Conservation (phyloP, 2,329 filamentous ascomycete genomes). For the Emergomyces orientalis region DNA sequence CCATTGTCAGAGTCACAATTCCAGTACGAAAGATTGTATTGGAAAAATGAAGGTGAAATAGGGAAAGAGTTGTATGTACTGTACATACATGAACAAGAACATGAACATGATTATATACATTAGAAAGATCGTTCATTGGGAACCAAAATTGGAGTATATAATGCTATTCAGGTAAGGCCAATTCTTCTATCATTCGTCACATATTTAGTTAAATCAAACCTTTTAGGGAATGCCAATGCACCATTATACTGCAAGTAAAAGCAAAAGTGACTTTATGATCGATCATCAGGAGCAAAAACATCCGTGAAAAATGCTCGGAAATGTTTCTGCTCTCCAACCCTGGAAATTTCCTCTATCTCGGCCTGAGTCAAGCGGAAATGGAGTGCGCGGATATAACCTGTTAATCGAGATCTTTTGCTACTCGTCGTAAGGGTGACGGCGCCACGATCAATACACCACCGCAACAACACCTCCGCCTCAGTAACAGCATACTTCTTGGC, state of each 20-base stretch:
- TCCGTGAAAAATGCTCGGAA: conserved; percentile 45
- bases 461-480: conserved; percentile 47
- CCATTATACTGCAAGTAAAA: not conserved
- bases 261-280: conserved; percentile 16
- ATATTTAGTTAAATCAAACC: not conserved
- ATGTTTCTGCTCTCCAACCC: conserved; percentile 42
- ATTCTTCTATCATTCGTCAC: not conserved
- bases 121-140: too few relatives aligned
- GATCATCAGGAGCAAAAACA: conserved; percentile 40
- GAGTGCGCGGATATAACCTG: conserved; percentile 47
- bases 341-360: conserved; percentile 48
- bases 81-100: too few relatives aligned
- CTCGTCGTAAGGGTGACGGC: conserved; percentile 52
- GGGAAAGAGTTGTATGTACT: too few relatives aligned
- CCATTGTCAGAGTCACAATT: too few relatives aligned
- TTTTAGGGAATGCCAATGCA: not conserved
- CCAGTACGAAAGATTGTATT: too few relatives aligned
- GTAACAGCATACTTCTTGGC: conserved; percentile 54
- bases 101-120: too few relatives aligned
- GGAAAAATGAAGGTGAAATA: too few relatives aligned
- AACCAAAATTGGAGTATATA: too few relatives aligned
- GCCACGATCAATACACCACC: conserved; percentile 55
- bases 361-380: conserved; percentile 51
- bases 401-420: conserved; percentile 50
- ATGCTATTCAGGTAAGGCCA: too few relatives aligned